phyloP scores from a whole-genome alignment of 2,329 filamentous ascomycete genomes.

The Cercospora janseana region DNA sequence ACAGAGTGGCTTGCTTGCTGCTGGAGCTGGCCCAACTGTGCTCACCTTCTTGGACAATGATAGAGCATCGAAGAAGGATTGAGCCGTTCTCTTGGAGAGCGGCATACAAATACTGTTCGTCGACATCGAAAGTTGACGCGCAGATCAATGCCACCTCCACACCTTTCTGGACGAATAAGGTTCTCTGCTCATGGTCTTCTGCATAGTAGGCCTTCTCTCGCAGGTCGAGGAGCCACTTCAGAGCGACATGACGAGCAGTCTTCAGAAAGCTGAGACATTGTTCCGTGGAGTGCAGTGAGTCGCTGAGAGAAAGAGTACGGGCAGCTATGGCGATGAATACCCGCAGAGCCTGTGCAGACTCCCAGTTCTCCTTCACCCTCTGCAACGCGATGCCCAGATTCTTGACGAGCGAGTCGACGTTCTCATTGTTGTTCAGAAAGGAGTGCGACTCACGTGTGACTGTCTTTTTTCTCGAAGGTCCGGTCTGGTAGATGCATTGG shows the following conservation, averaged over 20 bases:
- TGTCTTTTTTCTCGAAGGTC: constrained; percentile 31
- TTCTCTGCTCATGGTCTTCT: constrained; percentile 37
- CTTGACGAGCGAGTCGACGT: constrained; percentile 14
- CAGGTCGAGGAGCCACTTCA: constrained; percentile 52
- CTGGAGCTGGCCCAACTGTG: background rate
- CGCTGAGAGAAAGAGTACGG: constrained; percentile 30
- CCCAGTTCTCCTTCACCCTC: constrained; percentile 33
- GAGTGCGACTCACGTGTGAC: constrained; percentile 49
- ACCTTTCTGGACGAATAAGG: constrained; percentile 35
- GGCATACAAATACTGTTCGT: constrained; percentile 22
- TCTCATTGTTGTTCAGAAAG: constrained; percentile 47
- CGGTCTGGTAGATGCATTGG: constrained; percentile 56
- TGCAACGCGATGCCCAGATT: constrained; percentile 18
- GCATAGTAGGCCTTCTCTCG: constrained; percentile 47
- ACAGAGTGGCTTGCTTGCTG: background rate
- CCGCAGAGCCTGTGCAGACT: constrained; percentile 28
- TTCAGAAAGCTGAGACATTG: constrained; percentile 37
- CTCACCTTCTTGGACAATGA: constrained; percentile 26
- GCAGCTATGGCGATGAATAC: constrained; percentile 25
- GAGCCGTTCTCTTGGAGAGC: constrained; percentile 19
- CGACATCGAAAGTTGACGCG: constrained; percentile 46
- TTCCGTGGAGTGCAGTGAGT: background rate
- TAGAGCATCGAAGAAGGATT: constrained; percentile 25
- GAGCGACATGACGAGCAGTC: constrained; percentile 45
- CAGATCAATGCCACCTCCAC: constrained; percentile 60